Percentiles rank a stretch among this genome's conserved stretches.
phyloP scores from a whole-genome alignment of 768 basidiomycete species.

The Mycena capillaripes region DNA sequence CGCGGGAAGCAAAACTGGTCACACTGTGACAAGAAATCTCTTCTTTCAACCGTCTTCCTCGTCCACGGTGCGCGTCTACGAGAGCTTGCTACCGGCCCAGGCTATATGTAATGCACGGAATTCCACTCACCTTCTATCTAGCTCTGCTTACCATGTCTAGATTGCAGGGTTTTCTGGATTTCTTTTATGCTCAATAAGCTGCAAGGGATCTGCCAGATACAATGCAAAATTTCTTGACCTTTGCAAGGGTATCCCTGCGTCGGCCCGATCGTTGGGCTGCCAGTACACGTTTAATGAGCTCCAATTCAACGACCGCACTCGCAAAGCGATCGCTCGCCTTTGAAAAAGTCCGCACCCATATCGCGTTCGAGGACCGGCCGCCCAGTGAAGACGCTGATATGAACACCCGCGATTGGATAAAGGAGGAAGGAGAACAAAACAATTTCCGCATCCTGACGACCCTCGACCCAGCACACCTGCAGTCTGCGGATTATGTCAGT shows the following conservation, averaged over 20 bases:
- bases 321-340: not conserved
- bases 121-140: too few relatives aligned
- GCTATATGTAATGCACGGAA: too few relatives aligned
- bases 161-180: too few relatives aligned
- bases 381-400: not conserved
- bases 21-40: too few relatives aligned
- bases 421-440: not conserved
- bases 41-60: too few relatives aligned
- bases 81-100: too few relatives aligned
- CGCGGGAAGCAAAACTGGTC: too few relatives aligned
- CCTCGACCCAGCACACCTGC: conserved; percentile 11
- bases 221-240: too few relatives aligned
- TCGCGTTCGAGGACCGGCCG: conserved; percentile 1
- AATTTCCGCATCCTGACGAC: not conserved
- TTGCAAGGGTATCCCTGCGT: not conserved
- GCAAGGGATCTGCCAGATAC: too few relatives aligned
- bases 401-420: conserved; percentile 6
- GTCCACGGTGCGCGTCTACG: too few relatives aligned
- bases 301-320: not conserved
- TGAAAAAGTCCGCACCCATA: conserved; percentile 14
- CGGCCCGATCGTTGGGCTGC: not conserved
- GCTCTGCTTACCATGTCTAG: too few relatives aligned
- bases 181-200: too few relatives aligned
- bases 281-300: not conserved
- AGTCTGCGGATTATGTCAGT: conserved; percentile 2